These are phyloP conservation scores for Medicago lupulina DNA, from an alignment of 306 rosid species.

Conservation along the genomic window DNA sequence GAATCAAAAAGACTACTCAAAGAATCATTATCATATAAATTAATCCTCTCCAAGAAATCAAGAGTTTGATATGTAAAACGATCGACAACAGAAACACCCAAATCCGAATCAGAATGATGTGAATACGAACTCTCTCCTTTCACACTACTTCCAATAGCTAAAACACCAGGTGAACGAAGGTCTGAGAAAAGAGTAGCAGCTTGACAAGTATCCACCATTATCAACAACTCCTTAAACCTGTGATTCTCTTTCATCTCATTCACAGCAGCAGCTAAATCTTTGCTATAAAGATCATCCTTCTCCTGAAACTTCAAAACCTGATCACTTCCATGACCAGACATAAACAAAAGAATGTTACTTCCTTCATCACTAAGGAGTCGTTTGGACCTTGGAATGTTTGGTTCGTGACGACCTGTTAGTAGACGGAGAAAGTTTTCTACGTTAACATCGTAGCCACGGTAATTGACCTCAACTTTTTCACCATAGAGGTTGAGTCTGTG, in stretches of 20 bases:
- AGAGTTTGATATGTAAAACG: not conserved
- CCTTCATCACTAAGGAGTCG: not conserved
- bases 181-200: not conserved
- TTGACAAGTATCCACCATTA: not conserved
- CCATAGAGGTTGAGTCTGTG: not conserved
- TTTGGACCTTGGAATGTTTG: not conserved
- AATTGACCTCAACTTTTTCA: not conserved
- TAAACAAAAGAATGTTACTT: no score
- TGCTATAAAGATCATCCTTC: not conserved
- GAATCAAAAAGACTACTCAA: not conserved
- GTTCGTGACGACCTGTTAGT: not conserved
- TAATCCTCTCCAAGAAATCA: not conserved
- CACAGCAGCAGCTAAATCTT: not conserved
- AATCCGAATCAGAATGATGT: not conserved
- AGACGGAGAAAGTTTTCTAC: not conserved
- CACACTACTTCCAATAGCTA: not conserved
- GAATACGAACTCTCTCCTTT: not conserved
- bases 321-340: no score
- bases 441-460: not conserved
- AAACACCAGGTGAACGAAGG: not conserved
- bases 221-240: not conserved
- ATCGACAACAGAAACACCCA: not conserved
- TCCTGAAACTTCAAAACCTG: no score
- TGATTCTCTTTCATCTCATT: not conserved
- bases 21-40: not conserved